Base-by-base conservation (phyloP, 768 basidiomycete species). In the Collybia nuda region DNA sequence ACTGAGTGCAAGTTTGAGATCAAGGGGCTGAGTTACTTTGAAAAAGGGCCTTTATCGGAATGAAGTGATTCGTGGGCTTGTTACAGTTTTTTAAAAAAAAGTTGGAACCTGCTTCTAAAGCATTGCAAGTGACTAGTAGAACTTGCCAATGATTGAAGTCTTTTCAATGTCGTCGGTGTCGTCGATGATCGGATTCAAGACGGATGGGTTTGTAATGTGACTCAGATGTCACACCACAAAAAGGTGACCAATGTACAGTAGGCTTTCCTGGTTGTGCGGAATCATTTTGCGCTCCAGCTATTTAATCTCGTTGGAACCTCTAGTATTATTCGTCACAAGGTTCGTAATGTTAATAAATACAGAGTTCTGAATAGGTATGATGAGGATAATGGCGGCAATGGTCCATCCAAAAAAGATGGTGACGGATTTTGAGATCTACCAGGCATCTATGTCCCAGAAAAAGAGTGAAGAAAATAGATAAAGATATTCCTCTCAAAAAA, bases 231-330 rank as follows among this genome's bases (percentile, higher is more conserved):
- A 26, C 41, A 23, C 12, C 12, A 14, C 32, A 32, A 32, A 32
- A 28, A 19, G 17, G 56, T 57, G 48, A 59, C 58, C 41, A 21
- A 32, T 29, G 12, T 36, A 26, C 40, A 6, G 15, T 44, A 39
- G 28, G 32, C 40, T 55, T 57, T 55, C n/a, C n/a, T n/a, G n/a
- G 54, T 56, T 53, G 29, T 57, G 50, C 52, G 54, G 52, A 57
- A 56, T 47, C 24, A n/a, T n/a, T n/a, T n/a, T 38, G 28, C 40
- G 39, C 32, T 24, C n/a, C n/a, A 15, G 6, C 19, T 11, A 17
- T 17, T 48, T 12, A 9, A 41, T 19, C 11, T 17, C 29, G 24
- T 26, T 40, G 6, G 21, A 36, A 47, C 35, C 29, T 55, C 48
- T 55, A 50, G 35, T 50, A 56, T 60, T 56, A 54, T 45, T 14